These are phyloP conservation scores for Hyphodiscus sp. DNA, from an alignment of 2,329 filamentous ascomycete genomes.

Conservation along the genomic window DNA sequence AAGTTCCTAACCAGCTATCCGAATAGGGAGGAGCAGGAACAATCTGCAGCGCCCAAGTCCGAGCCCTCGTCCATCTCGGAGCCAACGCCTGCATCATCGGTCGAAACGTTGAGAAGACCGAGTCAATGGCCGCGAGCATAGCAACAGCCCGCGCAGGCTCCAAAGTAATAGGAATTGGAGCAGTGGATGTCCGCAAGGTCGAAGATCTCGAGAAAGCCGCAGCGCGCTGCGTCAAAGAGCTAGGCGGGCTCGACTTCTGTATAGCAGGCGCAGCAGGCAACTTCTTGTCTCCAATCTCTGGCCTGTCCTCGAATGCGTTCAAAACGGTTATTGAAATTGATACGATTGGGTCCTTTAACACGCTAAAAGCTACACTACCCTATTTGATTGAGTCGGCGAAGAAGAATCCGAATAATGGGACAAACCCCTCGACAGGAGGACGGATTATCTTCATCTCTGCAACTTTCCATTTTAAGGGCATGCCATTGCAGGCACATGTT, in stretches of 20 bases:
- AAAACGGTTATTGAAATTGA: slow-evolving; percentile 96
- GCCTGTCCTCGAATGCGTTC: slow-evolving; percentile 83
- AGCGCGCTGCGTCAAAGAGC: slow-evolving; percentile 70
- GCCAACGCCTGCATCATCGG: slow-evolving; percentile 93
- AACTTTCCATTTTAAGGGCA: slow-evolving; percentile 83
- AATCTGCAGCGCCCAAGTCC: slow-evolving; percentile 91
- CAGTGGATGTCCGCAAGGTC: slow-evolving; percentile 69
- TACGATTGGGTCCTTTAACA: slow-evolving; percentile 89
- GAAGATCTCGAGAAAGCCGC: slow-evolving; percentile 67
- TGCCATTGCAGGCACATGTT: slow-evolving; percentile 84
- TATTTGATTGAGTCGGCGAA: slow-evolving; percentile 70
- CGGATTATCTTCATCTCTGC: slow-evolving; percentile 87
- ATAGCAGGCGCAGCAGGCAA: slow-evolving; percentile 96
- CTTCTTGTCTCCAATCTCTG: slow-evolving; percentile 80
- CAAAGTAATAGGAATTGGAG: slow-evolving; percentile 81
- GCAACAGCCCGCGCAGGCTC: slow-evolving; percentile 70
- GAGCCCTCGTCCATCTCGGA: slow-evolving; percentile 83
- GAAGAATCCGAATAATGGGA: slow-evolving; percentile 50
- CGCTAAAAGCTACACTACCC: slow-evolving; percentile 83
- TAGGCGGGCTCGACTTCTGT: slow-evolving; percentile 86
- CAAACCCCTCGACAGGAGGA: slow-evolving; percentile 57
- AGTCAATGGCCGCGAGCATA: slow-evolving; percentile 72
- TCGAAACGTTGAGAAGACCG: slow-evolving; percentile 82
- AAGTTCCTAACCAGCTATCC: not conserved
- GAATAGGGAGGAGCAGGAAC: slow-evolving; percentile 70